phyloP scores from a whole-genome alignment of 208 protist species.

The Leptomonas pyrrhocoris region DNA sequence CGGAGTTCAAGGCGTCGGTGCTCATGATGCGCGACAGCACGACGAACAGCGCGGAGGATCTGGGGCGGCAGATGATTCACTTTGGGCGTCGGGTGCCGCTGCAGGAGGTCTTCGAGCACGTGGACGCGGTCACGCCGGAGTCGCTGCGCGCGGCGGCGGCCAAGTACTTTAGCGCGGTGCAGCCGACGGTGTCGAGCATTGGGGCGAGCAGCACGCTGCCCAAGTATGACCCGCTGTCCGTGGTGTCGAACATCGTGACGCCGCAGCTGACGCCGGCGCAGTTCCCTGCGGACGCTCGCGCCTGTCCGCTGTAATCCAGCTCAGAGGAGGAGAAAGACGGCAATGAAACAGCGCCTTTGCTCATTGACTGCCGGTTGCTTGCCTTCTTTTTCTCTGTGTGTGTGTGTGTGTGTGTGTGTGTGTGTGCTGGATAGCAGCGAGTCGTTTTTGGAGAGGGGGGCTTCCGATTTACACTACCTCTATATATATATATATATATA shows the following conservation, averaged over 20 bases:
- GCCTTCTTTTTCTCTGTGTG: too few species aligned
- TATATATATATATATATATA: too few species aligned
- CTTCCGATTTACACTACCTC: too few species aligned
- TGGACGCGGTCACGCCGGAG: conserved; percentile 92
- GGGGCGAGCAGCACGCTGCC: conserved; percentile 67
- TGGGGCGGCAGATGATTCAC: conserved; percentile 97
- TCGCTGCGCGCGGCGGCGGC: conserved; percentile 76
- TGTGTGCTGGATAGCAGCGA: not conserved
- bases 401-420: conserved; percentile 6
- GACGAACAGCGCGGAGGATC: conserved; percentile 94
- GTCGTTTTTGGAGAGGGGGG: too few species aligned
- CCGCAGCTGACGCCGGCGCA: conserved; percentile 43
- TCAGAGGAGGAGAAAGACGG: not conserved
- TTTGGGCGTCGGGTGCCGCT: conserved; percentile 86
- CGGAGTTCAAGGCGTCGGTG: conserved; percentile 91
- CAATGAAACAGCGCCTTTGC: too few species aligned
- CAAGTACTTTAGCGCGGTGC: conserved; percentile 62
- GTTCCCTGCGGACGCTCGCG: conserved; percentile 26
- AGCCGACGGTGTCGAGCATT: conserved; percentile 81
- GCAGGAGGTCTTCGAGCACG: conserved; percentile 91
- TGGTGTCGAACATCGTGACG: conserved; percentile 36
- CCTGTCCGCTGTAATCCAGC: conserved; percentile 17
- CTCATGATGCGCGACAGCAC: conserved; percentile 96
- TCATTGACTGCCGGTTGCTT: not conserved
- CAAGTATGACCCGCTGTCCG: conserved; percentile 52